phyloP scores from a whole-genome alignment of 139 green algal species.

The Diplosphaera chodatii region DNA sequence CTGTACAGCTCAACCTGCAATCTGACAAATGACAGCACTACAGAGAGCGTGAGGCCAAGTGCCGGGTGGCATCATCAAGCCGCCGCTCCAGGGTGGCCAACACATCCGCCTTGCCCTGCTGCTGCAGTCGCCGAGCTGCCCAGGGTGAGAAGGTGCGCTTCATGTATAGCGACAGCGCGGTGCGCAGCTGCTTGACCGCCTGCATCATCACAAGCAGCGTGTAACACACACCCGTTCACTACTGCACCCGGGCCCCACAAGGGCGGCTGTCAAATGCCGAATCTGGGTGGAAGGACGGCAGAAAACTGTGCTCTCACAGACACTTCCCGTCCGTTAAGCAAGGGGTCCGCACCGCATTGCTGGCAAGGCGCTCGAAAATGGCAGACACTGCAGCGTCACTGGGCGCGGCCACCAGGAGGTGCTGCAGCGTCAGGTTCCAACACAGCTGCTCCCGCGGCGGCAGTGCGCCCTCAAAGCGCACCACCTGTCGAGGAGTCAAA shows the following conservation, averaged over 20 bases:
- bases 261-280: too few species aligned
- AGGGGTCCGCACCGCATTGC: not conserved
- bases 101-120: not conserved
- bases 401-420: constrained; percentile 37
- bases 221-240: not conserved
- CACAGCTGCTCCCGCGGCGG: constrained; percentile 29
- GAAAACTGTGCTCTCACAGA: not conserved
- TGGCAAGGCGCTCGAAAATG: constrained; percentile 29
- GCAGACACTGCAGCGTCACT: constrained; percentile 2
- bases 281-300: too few species aligned
- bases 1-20: not conserved
- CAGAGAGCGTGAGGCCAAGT: not conserved
- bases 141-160: not conserved
- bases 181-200: constrained; percentile 9
- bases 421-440: constrained; percentile 57
- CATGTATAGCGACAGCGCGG: constrained; percentile 6
- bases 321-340: too few species aligned
- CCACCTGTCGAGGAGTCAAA: too few species aligned
- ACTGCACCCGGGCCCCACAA: too few species aligned
- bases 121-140: not conserved
- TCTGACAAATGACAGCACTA: not conserved
- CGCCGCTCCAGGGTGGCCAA: not conserved
- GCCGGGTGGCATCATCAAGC: not conserved
- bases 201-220: too few species aligned
- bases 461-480: constrained; percentile 31